Base-by-base conservation (phyloP, 352 stramenopile species). In the Globisporangium mamillatum region DNA sequence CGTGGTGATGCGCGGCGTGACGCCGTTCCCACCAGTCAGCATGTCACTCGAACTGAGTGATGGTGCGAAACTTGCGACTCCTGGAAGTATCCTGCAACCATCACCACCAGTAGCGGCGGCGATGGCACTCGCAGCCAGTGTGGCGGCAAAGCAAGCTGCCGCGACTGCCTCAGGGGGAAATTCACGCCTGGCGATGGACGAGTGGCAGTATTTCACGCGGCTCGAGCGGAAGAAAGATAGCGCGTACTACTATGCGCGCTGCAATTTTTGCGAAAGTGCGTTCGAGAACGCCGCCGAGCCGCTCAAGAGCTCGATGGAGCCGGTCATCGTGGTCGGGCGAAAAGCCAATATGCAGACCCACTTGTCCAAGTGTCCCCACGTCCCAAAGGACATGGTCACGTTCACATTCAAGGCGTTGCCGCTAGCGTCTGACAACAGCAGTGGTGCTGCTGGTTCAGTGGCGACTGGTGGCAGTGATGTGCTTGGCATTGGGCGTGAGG, bases 331-430 rank as follows among this genome's bases (percentile, higher is more conserved):
- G 48, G 88, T 90, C 72, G 86, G 84, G 0, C 79, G 86, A 29
- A 94, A 92, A 67, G 81, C 80, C 59, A 94, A 92, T 70, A 94
- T 94, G 86, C 86, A 92, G 75, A 94, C 86, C 3, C 86, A 94
- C 64, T 69, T 92, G 71, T 75, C 82, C 75, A 91, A 89, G 73
- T 94, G 86, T 54, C 74, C 80, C 0, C 84, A 94, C 59, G 71
- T 94, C 41, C 84, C 80, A 57, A 85, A 87, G 60, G 79, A 91
- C 25, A 52, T 74, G 20, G 38, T 72, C 0, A 69, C 75, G 27
- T 67, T 61, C 24, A 44, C 41, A 4, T 24, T 2, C 60, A 80
- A 79, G 62, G 62, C 32, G 24, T 46, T 48, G n/a, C 70, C 25
- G 58, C 58, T 36, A 20, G 14, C 44, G 41, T n/a, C 16, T 63